These are phyloP conservation scores for Spergularia marina DNA, from an alignment of 148 eudicot genomes.

Conservation along the genomic window DNA sequence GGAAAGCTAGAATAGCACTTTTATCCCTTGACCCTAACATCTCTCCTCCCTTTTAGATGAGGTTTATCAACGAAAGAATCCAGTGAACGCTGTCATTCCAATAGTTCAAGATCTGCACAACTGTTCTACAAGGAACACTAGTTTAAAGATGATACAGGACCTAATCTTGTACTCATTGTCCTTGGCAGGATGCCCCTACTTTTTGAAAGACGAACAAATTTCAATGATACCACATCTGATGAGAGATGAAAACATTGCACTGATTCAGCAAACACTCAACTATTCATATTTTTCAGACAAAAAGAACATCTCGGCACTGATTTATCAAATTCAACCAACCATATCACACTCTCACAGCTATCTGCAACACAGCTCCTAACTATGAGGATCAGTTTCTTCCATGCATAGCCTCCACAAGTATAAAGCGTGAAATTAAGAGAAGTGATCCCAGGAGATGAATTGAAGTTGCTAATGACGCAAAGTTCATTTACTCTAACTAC, in stretches of 20 bases:
- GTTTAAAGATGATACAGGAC: background rate
- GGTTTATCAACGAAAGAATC: background rate
- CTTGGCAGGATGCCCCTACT: background rate
- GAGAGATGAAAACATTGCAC: background rate
- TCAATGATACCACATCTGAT: background rate
- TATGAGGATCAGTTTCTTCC: too few species aligned
- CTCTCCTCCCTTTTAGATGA: background rate
- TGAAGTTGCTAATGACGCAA: background rate
- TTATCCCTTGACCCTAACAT: background rate
- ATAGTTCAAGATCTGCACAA: background rate
- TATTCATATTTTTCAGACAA: background rate
- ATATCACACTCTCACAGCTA: too few species aligned
- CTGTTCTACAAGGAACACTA: background rate
- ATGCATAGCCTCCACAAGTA: too few species aligned
- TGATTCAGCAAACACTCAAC: background rate
- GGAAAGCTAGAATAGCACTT: background rate
- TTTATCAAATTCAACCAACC: too few species aligned
- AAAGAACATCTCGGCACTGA: too few species aligned
- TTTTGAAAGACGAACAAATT: background rate
- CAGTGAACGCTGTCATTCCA: background rate
- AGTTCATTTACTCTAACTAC: background rate
- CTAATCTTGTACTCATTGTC: background rate
- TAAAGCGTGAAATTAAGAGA: too few species aligned
- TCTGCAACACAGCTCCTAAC: too few species aligned
- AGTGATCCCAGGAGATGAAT: too few species aligned